A percentile compares a stretch with the other conserved stretches of the same genome.
phyloP scores from a whole-genome alignment of 2,329 filamentous ascomycete species.

The Microdochium paspali region DNA sequence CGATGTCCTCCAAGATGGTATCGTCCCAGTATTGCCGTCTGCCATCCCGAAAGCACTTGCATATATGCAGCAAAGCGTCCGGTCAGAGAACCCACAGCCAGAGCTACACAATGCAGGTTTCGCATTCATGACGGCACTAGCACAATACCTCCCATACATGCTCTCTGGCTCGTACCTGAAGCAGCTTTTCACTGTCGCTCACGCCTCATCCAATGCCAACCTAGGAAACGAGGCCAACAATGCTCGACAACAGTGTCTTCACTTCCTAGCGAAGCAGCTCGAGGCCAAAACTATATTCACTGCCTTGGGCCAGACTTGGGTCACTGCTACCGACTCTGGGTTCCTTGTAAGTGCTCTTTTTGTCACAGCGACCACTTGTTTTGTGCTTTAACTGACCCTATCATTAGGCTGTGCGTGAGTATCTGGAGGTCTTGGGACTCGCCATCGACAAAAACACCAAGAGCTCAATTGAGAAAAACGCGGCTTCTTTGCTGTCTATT shows the following conservation, averaged over 20 bases:
- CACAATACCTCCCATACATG: slow-evolving; percentile 84
- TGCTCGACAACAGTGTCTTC: slow-evolving; percentile 59
- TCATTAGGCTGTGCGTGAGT: slow-evolving; percentile 54
- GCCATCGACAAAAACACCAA: slow-evolving; percentile 74
- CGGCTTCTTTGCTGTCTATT: slow-evolving; percentile 56
- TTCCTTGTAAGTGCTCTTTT: slow-evolving; percentile 42
- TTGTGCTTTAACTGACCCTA: slow-evolving; percentile 17
- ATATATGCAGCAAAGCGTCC: slow-evolving; percentile 59
- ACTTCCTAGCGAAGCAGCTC: slow-evolving; percentile 66
- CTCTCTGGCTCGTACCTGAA: slow-evolving; percentile 67
- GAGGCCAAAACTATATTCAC: slow-evolving; percentile 68
- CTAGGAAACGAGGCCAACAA: slow-evolving; percentile 54
- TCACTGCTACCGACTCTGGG: slow-evolving; percentile 50
- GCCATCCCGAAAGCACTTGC: slow-evolving; percentile 63
- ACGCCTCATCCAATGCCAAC: slow-evolving; percentile 55
- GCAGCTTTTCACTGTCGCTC: slow-evolving; percentile 62
- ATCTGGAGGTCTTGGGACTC: slow-evolving; percentile 58
- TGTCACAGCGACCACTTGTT: background rate
- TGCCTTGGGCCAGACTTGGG: slow-evolving; percentile 66
- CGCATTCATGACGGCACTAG: slow-evolving; percentile 67
- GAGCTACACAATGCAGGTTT: slow-evolving; percentile 76
- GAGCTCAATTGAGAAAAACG: slow-evolving; percentile 66
- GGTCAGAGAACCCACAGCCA: slow-evolving; percentile 39
- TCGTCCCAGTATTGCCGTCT: slow-evolving; percentile 72
- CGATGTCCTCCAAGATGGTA: slow-evolving; percentile 76